A percentile compares a stretch with the other conserved stretches of the same genome.
Conservation (phyloP, 176 grass and related monocot species). For the Avena eriantha region DNA sequence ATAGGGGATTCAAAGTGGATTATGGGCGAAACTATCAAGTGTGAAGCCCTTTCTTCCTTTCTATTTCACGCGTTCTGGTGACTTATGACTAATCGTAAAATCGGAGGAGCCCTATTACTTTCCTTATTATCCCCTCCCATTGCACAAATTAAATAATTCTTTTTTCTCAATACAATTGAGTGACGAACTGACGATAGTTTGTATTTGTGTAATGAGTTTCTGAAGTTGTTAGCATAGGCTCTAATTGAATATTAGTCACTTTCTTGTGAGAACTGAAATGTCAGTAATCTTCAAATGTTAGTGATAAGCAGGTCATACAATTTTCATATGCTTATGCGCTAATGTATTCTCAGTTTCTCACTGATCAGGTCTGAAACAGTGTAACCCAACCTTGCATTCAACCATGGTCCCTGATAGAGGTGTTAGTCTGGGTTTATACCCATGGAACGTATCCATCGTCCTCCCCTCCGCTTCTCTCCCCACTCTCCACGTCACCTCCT, state of each 20-base stretch:
- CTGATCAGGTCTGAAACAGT: not conserved
- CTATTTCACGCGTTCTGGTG: too few relatives aligned
- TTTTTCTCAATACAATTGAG: too few relatives aligned
- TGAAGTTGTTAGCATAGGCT: not conserved
- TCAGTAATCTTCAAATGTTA: not conserved
- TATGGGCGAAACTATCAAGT: too few relatives aligned
- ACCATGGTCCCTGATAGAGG: not conserved
- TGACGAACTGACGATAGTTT: too few relatives aligned
- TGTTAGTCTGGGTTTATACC: not conserved
- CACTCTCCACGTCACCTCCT: slow-evolving; percentile 80
- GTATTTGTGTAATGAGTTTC: too few relatives aligned
- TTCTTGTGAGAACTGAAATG: not conserved
- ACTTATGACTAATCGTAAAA: too few relatives aligned
- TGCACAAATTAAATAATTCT: too few relatives aligned
- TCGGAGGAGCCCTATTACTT: too few relatives aligned
- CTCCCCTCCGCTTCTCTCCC: slow-evolving; percentile 74
- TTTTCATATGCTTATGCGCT: not conserved
- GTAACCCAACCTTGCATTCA: too few relatives aligned
- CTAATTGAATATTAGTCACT: not conserved
- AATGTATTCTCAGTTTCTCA: not conserved
- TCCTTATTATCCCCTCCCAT: too few relatives aligned
- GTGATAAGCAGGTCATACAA: not conserved
- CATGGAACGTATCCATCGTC: slow-evolving; percentile 5
- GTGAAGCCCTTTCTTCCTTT: too few relatives aligned
- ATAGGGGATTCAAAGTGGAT: too few relatives aligned